Evolutionary conservation across 495 filamentous ascomycete genomes (phyloP).

Genomic region (Aspergillus baeticus): DNA sequence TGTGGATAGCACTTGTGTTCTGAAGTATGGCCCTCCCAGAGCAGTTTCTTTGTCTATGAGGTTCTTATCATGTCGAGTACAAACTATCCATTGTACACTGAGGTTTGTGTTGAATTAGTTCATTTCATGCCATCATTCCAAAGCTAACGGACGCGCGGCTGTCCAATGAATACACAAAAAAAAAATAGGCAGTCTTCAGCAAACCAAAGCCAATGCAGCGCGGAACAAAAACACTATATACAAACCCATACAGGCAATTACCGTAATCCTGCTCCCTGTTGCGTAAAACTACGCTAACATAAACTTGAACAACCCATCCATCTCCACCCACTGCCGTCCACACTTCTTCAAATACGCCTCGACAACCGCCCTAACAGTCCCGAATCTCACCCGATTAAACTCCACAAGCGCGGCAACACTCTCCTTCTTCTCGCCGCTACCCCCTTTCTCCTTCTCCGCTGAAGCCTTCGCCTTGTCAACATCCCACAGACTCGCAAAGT

Average conservation of each 20-base stretch:
- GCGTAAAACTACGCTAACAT: slow-evolving; percentile 36
- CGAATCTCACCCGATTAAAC: slow-evolving; percentile 76
- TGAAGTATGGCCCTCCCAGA: too few relatives aligned
- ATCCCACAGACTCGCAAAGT: slow-evolving; percentile 83
- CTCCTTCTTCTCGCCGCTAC: slow-evolving; percentile 50
- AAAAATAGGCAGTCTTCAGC: not conserved
- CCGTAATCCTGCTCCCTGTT: too few relatives aligned
- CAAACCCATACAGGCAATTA: too few relatives aligned
- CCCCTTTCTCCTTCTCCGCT: slow-evolving; percentile 36
- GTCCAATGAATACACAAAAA: not conserved
- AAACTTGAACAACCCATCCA: slow-evolving; percentile 86
- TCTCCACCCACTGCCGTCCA: slow-evolving; percentile 92
- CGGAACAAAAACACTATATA: slow-evolving; percentile 14
- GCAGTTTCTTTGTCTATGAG: too few relatives aligned
- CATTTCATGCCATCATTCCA: slow-evolving; percentile 3
- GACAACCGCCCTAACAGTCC: slow-evolving; percentile 71
- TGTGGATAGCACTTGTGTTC: too few relatives aligned
- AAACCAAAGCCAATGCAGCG: not conserved
- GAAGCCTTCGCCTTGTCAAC: slow-evolving; percentile 73
- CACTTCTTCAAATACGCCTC: slow-evolving; percentile 89
- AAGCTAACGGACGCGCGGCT: not conserved
- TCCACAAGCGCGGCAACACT: slow-evolving; percentile 68
- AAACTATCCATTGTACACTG: too few relatives aligned
- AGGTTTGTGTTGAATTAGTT: not conserved
- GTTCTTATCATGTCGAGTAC: not conserved